These are phyloP conservation scores for Backusella sp. DNA, from an alignment of 192 early-diverging fungal species.

Conservation along the genomic window DNA sequence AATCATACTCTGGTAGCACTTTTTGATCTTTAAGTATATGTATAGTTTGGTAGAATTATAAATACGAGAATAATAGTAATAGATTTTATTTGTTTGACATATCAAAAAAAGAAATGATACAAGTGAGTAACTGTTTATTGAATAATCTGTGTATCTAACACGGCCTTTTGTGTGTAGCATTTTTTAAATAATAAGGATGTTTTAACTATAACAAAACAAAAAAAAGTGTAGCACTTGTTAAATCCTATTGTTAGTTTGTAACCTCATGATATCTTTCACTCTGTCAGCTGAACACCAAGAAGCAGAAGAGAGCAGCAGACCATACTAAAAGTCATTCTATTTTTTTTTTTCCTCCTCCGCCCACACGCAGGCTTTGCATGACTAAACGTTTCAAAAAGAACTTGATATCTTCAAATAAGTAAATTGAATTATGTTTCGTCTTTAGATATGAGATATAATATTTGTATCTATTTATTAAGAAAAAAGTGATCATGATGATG, in stretches of 20 bases:
- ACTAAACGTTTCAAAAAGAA: conserved; percentile 6
- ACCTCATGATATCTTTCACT: background rate
- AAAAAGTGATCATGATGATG: background rate
- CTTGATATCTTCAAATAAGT: background rate
- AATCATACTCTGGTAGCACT: too few species aligned
- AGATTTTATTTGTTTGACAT: background rate
- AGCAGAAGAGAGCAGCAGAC: conserved; percentile 13
- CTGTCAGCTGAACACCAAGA: conserved; percentile 1
- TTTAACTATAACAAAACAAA: background rate
- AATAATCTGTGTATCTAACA: background rate
- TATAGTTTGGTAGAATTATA: background rate
- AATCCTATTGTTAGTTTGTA: background rate
- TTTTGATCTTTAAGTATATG: background rate
- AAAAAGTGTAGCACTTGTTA: background rate
- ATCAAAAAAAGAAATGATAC: background rate
- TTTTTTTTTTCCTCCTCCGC: conserved; percentile 1
- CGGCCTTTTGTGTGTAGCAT: conserved; percentile 2
- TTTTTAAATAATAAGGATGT: conserved; percentile 5
- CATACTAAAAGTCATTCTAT: conserved; percentile 17
- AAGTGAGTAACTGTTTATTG: background rate
- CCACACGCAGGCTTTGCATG: background rate
- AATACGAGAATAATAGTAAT: background rate
- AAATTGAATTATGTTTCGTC: conserved; percentile 1
- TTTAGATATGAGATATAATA: background rate
- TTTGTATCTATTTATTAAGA: background rate